Evolutionary conservation across 2,329 filamentous ascomycete species (phyloP).

Genomic region (Epichloe gansuensis): DNA sequence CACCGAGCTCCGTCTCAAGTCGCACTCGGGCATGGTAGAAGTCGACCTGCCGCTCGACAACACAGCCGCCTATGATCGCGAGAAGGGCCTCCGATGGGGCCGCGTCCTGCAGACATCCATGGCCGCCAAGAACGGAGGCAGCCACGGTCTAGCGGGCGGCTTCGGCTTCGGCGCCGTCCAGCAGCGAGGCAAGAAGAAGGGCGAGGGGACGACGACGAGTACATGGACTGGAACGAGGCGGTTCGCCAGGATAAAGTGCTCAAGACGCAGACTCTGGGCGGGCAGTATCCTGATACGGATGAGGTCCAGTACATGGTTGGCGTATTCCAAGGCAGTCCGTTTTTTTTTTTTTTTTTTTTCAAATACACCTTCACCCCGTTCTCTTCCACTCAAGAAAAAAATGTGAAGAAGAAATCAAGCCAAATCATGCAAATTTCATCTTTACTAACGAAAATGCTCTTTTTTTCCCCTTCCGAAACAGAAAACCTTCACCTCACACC

Average conservation of each 20-base stretch:
- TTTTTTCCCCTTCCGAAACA: slow-evolving; percentile 19
- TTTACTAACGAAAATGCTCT: background rate
- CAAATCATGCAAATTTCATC: background rate
- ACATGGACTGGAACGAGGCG: slow-evolving; percentile 53
- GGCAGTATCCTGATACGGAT: slow-evolving; percentile 58
- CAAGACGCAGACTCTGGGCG: slow-evolving; percentile 72
- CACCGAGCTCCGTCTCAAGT: slow-evolving; percentile 69
- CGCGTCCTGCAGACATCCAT: slow-evolving; percentile 54
- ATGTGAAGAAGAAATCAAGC: background rate
- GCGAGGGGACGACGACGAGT: slow-evolving; percentile 31
- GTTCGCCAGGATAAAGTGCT: slow-evolving; percentile 60
- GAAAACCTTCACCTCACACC: slow-evolving; percentile 80
- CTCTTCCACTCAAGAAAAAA: slow-evolving; percentile 3
- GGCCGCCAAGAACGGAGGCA: slow-evolving; percentile 48
- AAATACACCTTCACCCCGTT: background rate
- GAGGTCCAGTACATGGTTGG: slow-evolving; percentile 83
- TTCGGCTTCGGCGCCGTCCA: slow-evolving; percentile 49
- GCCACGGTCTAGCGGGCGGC: slow-evolving; percentile 59
- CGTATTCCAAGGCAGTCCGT: slow-evolving; percentile 71
- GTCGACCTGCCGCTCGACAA: slow-evolving; percentile 79
- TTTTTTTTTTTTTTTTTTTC: background rate
- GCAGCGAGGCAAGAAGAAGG: slow-evolving; percentile 29
- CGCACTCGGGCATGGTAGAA: slow-evolving; percentile 72
- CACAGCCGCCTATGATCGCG: slow-evolving; percentile 63
- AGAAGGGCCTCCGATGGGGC: slow-evolving; percentile 74